A percentile compares a stretch with the other conserved stretches of the same genome.
phyloP scores from a whole-genome alignment of 192 early-diverging fungal species.

The Coemansia sp. region DNA sequence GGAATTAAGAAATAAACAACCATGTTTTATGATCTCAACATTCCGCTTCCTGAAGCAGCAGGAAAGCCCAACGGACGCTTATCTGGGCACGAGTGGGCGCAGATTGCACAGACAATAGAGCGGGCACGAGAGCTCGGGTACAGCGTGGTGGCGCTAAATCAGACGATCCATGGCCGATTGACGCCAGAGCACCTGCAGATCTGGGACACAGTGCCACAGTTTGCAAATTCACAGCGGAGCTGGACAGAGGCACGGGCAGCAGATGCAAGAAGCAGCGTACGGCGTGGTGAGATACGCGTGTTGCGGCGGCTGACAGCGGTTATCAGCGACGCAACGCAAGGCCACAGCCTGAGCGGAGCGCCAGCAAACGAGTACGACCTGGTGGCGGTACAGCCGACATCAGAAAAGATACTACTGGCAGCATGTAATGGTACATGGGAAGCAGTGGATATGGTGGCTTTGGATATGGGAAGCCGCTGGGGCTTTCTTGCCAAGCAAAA shows the following conservation, averaged over 20 bases:
- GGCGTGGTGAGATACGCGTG: conserved; percentile 28
- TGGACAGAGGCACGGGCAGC: conserved; percentile 34
- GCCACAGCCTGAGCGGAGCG: conserved; percentile 16
- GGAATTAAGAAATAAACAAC: too few species aligned
- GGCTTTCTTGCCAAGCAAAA: conserved; percentile 50
- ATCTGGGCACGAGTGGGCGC: conserved; percentile 38
- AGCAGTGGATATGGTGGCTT: conserved; percentile 36
- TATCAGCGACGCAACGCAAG: conserved; percentile 38
- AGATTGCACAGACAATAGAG: conserved; percentile 34
- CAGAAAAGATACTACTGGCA: conserved; percentile 33
- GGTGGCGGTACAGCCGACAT: conserved; percentile 42
- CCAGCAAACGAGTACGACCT: conserved; percentile 34
- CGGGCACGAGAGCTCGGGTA: conserved; percentile 40
- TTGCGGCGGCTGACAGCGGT: conserved; percentile 41
- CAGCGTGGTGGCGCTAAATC: conserved; percentile 44
- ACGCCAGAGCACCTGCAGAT: conserved; percentile 30
- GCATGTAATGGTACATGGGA: conserved; percentile 42
- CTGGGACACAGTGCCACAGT: conserved; percentile 27
- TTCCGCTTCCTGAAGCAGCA: conserved; percentile 42
- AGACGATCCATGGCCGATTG: conserved; percentile 31
- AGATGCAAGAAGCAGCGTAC: conserved; percentile 3
- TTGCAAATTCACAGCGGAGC: conserved; percentile 20
- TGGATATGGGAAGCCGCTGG: conserved; percentile 48
- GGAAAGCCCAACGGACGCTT: conserved; percentile 26
- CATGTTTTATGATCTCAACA: conserved; percentile 54